phyloP scores from a whole-genome alignment of 2,329 filamentous ascomycete genomes.

The Diaporthe citri region DNA sequence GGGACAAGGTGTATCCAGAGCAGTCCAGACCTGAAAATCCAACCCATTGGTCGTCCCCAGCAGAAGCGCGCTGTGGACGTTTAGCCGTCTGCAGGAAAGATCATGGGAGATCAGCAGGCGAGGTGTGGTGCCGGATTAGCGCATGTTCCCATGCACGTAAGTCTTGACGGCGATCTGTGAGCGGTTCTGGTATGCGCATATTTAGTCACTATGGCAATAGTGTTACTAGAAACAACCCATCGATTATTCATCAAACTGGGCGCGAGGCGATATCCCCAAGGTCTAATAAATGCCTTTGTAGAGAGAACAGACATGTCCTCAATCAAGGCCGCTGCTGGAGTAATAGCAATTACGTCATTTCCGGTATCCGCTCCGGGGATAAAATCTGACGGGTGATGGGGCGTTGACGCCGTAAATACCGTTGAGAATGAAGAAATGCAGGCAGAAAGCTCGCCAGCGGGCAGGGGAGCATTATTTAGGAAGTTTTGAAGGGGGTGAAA shows the following conservation, averaged over 20 bases:
- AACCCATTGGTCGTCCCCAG: not conserved
- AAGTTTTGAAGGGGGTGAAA: not conserved
- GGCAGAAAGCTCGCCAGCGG: not conserved
- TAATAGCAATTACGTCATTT: constrained; percentile 9
- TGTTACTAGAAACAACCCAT: not conserved
- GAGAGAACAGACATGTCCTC: not conserved
- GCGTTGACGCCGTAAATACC: too few relatives aligned
- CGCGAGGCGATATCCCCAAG: not conserved
- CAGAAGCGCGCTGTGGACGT: not conserved
- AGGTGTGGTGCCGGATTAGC: not conserved
- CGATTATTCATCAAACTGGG: not conserved
- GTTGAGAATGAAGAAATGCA: too few relatives aligned
- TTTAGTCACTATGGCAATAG: not conserved
- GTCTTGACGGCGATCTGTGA: too few relatives aligned
- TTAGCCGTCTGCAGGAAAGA: constrained; percentile 18
- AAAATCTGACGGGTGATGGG: not conserved
- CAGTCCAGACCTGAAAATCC: not conserved
- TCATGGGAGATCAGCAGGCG: constrained; percentile 9
- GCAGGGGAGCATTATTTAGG: not conserved
- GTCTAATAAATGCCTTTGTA: not conserved
- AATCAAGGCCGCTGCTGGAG: not conserved
- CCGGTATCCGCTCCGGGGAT: not conserved
- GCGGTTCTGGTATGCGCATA: not conserved
- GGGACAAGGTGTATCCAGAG: constrained; percentile 16
- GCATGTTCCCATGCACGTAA: not conserved